Base-by-base conservation (phyloP, 257 asterid species). In the Cinchona pubescens region DNA sequence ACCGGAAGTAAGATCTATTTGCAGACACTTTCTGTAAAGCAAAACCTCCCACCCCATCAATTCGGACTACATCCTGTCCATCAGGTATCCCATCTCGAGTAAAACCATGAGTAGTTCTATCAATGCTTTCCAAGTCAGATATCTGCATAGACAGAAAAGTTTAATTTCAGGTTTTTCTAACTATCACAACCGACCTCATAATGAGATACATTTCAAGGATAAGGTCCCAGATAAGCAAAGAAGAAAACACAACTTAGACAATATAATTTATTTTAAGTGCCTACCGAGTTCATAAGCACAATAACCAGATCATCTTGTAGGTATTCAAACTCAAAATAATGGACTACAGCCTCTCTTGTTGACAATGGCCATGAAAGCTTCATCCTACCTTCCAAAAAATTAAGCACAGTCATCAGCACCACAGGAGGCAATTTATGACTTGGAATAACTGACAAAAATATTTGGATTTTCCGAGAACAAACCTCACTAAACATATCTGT, bases 321-420 rank as follows among this genome's bases (percentile, higher is more conserved):
- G 88, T 89, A 94, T 76, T 92, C 96, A 30, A 94, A 87, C 65
- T 82, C 83, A 66, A 86, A 92, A 72, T 62, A 85, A 81, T 94
- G 97, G 42, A 87, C 1, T 21, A 92, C 62, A 60, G 81, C 97
- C 86, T 94, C 99, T 83, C 99, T 86, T 79, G 91, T 73, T 74
- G 98, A 87, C 80, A 94, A 62, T 77, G 99, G 99, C 99, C 97
- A 88, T 51, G 98, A 84, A 78, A 89, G 84, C 91, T 89, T 92
- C 96, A 90, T 89, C 89, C 99, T 94, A 88, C 83, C 97, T 87
- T 93, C 86, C 97, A 83, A 91, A 83, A 75, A 86, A 80, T 74
- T 75, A 61, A 49, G 75, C 49, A 84, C 58, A 75, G 38, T 32
- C 71, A 81, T 92, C 88, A 86, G 71, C 63, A 84, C 58, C 76